Conservation (phyloP, 1,284 basidiomycete genomes). For the Ganoderma meredithae region DNA sequence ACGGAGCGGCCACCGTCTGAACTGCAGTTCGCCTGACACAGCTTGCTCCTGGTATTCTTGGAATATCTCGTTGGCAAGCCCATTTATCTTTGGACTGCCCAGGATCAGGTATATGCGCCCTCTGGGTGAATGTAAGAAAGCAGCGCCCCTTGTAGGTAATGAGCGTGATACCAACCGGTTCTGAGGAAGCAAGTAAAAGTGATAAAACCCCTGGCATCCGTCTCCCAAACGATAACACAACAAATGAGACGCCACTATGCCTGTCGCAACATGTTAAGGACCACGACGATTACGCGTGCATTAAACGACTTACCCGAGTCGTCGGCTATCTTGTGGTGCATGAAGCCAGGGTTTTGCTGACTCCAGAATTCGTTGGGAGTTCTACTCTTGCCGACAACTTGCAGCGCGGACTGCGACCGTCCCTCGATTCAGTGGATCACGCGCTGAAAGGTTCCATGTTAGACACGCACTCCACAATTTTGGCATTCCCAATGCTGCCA, state of each 20-base stretch:
- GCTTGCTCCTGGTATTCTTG: conserved; percentile 71
- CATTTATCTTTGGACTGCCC: conserved; percentile 48
- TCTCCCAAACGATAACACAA: conserved; percentile 5
- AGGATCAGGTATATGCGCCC: conserved; percentile 70
- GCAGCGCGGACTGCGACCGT: conserved; percentile 33
- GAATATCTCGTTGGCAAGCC: conserved; percentile 63
- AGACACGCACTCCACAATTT: conserved; percentile 52
- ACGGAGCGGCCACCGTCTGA: conserved; percentile 74
- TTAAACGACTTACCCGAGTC: conserved; percentile 35
- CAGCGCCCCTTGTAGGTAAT: background rate
- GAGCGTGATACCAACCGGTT: conserved; percentile 46
- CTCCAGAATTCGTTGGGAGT: conserved; percentile 52
- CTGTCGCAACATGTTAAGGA: conserved; percentile 11
- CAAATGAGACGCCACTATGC: conserved; percentile 23
- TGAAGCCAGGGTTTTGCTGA: conserved; percentile 31
- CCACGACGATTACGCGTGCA: background rate
- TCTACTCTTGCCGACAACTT: conserved; percentile 42
- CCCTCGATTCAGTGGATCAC: conserved; percentile 6
- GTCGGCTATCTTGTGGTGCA: conserved; percentile 27
- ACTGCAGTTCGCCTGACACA: conserved; percentile 55
- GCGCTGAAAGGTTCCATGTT: background rate
- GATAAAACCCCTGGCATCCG: conserved; percentile 14
- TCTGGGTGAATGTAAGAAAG: conserved; percentile 43
- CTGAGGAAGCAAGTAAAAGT: conserved; percentile 53
- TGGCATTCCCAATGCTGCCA: conserved; percentile 79